These are phyloP conservation scores for Talaromyces nanjingensis DNA, from an alignment of 495 filamentous ascomycete species.

Conservation along the genomic window DNA sequence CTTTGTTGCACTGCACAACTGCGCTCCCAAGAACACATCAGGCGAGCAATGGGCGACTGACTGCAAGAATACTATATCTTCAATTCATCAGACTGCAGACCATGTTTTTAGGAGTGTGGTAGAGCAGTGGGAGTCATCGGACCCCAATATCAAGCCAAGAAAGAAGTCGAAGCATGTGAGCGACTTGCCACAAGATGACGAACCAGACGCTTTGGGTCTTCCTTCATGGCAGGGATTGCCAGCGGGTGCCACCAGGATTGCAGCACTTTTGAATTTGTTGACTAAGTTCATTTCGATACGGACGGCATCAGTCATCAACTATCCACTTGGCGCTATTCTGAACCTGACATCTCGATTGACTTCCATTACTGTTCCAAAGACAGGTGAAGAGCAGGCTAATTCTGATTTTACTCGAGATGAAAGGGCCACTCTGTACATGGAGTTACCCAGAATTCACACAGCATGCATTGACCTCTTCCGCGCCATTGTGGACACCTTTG, in stretches of 20 bases:
- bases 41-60: constrained; percentile 66
- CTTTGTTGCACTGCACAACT: constrained; percentile 62
- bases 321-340: constrained; percentile 58
- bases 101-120: constrained; percentile 66
- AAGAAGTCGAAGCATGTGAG: constrained; percentile 24
- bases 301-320: constrained; percentile 51
- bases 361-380: constrained; percentile 52
- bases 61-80: constrained; percentile 49
- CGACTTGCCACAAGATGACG: constrained; percentile 30
- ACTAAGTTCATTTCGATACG: constrained; percentile 48
- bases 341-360: constrained; percentile 63
- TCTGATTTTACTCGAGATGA: constrained; percentile 69
- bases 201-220: constrained; percentile 43
- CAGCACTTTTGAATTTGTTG: constrained; percentile 50
- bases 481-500: constrained; percentile 46
- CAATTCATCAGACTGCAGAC: constrained; percentile 61
- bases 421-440: constrained; percentile 62
- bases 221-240: constrained; percentile 64
- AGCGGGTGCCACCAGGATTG: constrained; percentile 60
- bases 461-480: constrained; percentile 54
- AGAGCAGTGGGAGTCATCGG: constrained; percentile 69
- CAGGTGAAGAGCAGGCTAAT: constrained; percentile 40
- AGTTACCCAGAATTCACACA: constrained; percentile 66
- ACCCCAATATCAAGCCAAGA: constrained; percentile 19
- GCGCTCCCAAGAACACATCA: constrained; percentile 65